Conservation (phyloP, 2,329 filamentous ascomycete genomes). For the Penicillium sclerotigenum region DNA sequence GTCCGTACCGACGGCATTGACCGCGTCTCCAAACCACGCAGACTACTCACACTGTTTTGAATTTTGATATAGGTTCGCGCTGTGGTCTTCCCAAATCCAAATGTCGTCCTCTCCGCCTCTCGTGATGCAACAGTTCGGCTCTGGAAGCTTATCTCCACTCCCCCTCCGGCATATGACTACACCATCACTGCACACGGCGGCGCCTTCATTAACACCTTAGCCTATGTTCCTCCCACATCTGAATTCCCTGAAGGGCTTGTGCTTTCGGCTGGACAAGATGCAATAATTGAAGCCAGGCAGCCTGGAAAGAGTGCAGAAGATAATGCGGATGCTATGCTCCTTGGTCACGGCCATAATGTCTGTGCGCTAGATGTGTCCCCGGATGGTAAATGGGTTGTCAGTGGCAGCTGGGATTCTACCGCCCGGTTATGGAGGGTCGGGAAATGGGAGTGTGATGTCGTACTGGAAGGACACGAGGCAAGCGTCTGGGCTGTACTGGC, state of each 20-base stretch:
- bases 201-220: slow-evolving; percentile 81
- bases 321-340: slow-evolving; percentile 78
- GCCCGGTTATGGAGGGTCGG: slow-evolving; percentile 82
- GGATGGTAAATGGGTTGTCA: slow-evolving; percentile 71
- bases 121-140: slow-evolving; percentile 85
- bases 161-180: slow-evolving; percentile 70
- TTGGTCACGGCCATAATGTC: slow-evolving; percentile 84
- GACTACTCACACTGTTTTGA: slow-evolving; percentile 61
- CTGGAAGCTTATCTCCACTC: slow-evolving; percentile 68
- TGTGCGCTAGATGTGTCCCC: slow-evolving; percentile 79
- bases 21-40: slow-evolving; percentile 12
- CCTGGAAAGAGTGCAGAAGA: slow-evolving; percentile 65
- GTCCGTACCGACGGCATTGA: slow-evolving; percentile 15
- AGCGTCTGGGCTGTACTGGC: slow-evolving; percentile 91
- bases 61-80: slow-evolving; percentile 68
- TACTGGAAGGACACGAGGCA: slow-evolving; percentile 72
- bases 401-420: slow-evolving; percentile 89
- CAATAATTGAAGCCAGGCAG: slow-evolving; percentile 84
- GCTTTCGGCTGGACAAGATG: slow-evolving; percentile 84
- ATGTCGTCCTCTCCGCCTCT: slow-evolving; percentile 77
- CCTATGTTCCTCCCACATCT: slow-evolving; percentile 68
- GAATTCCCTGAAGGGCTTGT: slow-evolving; percentile 75
- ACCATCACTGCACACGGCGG: slow-evolving; percentile 76
- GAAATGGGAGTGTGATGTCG: slow-evolving; percentile 74
- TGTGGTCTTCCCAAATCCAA: slow-evolving; percentile 71